Evolutionary conservation across 2,329 filamentous ascomycete species (phyloP), one percentile per base, ranked within the genome.

Genomic region (Scedosporium minutisporum): DNA sequence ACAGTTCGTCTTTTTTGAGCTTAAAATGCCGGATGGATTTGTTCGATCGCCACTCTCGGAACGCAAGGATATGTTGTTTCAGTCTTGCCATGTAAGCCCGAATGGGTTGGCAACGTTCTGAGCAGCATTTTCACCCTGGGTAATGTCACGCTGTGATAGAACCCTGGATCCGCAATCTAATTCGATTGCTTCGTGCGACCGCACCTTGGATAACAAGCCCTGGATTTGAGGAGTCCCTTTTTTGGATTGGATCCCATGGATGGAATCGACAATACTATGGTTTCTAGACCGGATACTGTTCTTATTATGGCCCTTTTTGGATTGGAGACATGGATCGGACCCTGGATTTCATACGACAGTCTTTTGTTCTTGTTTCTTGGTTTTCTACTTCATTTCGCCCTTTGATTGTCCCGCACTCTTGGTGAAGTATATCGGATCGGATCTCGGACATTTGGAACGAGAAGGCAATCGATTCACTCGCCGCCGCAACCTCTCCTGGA

Each of bases 121-220:
- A 55, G 16, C 44, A 48, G 44, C 44, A 21, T 18, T 48, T 38
- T 38, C 33, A 38, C 33, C 33, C 33, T 12, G 44, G 16, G 44
- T 10, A 9, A 48, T 48, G n/a, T 48, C 44, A 48, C 44, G 12
- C 21, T n/a, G 61, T 58, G 27, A 46, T 51, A 23, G 38, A 57
- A 12, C 57, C 58, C 12, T 29, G 58, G 61, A 38, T 18, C 16
- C 33, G 71, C 72, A 72, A 72, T 73, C 63, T 65, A 68, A 72
- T 72, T 67, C 64, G 65, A 72, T 73, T 72, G 71, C 70, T 68
- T 23, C 21, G 59, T 71, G 71, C 71, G 68, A 64, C 69, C 69
- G 71, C 71, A 69, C 65, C 61, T 63, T 60, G 57, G 21, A 48
- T 48, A 18, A 18, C 44, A 2, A 21, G 14, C 44, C 44, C 21